Conservation (phyloP, 257 asterid genomes). For the Rubia yunnanensis region DNA sequence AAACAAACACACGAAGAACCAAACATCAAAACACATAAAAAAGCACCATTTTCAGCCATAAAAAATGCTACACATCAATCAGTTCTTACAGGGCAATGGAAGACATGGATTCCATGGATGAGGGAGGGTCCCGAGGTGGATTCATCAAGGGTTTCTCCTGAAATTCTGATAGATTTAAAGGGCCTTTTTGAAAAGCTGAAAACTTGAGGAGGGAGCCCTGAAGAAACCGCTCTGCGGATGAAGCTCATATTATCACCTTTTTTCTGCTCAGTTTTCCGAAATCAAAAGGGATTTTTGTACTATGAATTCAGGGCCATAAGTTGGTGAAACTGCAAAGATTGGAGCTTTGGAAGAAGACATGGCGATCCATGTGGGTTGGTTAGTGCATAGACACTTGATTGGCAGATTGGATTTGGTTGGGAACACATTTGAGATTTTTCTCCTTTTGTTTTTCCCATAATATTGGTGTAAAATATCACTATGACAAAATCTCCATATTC, state of each 20-base stretch:
- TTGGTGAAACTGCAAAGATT: neutral
- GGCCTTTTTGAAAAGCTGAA: slow-evolving; percentile 33
- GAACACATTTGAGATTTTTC: neutral
- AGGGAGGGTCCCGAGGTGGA: slow-evolving; percentile 52
- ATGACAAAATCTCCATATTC: too few species aligned
- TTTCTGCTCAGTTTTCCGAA: slow-evolving; percentile 1
- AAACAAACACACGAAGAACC: slow-evolving; percentile 5
- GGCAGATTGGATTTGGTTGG: neutral
- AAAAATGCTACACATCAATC: neutral
- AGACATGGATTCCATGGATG: slow-evolving; percentile 79
- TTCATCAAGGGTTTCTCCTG: slow-evolving; percentile 34
- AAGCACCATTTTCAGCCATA: neutral
- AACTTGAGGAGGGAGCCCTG: slow-evolving; percentile 29
- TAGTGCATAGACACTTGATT: neutral
- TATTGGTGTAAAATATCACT: neutral
- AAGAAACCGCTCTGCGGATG: slow-evolving; percentile 31
- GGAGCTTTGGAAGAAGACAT: slow-evolving; percentile 7
- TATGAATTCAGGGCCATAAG: slow-evolving; percentile 4
- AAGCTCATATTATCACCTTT: slow-evolving; percentile 39
- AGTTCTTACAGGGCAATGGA: slow-evolving; percentile 75
- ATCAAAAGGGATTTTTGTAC: neutral
- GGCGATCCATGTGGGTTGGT: neutral
- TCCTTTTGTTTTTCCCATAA: neutral
- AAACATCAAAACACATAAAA: neutral
- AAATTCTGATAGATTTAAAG: slow-evolving; percentile 33